A percentile compares a stretch with the other conserved stretches of the same genome.
These are phyloP conservation scores for Pseudonectria buxi DNA, from an alignment of 2,329 filamentous ascomycete genomes.

Conservation along the genomic window DNA sequence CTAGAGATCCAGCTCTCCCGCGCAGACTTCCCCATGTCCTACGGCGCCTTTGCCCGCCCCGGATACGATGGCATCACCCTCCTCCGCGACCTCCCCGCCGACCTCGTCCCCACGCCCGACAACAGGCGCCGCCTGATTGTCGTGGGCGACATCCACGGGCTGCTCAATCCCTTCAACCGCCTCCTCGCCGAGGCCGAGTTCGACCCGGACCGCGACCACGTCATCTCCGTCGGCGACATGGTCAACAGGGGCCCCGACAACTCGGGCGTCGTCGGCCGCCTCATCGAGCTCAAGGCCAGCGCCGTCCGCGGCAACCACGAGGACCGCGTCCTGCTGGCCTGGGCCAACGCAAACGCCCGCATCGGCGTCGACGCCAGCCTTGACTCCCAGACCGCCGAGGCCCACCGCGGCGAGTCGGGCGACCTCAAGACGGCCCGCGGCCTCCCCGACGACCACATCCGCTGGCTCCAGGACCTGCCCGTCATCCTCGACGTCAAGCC, in stretches of 20 bases:
- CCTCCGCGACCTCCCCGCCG: constrained; percentile 23
- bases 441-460: constrained; percentile 50
- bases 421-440: constrained; percentile 51
- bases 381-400: constrained; percentile 14
- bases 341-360: constrained; percentile 27
- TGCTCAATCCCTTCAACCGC: constrained; percentile 57
- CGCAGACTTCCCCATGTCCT: constrained; percentile 33
- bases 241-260: constrained; percentile 85
- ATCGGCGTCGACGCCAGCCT: constrained; percentile 22
- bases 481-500: constrained; percentile 70
- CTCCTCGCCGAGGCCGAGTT: constrained; percentile 65
- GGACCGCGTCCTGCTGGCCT: constrained; percentile 69
- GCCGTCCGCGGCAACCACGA: constrained; percentile 92
- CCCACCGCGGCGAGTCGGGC: constrained; percentile 28
- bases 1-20: constrained; percentile 12
- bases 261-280: constrained; percentile 65
- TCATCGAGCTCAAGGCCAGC: constrained; percentile 66
- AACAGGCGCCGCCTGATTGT: constrained; percentile 61
- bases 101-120: constrained; percentile 25
- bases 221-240: constrained; percentile 72
- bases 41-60: constrained; percentile 34
- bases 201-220: constrained; percentile 53
- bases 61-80: constrained; percentile 27
- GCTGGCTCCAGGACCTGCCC: constrained; percentile 65
- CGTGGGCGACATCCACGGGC: constrained; percentile 90